A percentile compares a stretch with the other conserved stretches of the same genome.
Conservation (phyloP, 257 asterid species). For the Solanum piurae region DNA sequence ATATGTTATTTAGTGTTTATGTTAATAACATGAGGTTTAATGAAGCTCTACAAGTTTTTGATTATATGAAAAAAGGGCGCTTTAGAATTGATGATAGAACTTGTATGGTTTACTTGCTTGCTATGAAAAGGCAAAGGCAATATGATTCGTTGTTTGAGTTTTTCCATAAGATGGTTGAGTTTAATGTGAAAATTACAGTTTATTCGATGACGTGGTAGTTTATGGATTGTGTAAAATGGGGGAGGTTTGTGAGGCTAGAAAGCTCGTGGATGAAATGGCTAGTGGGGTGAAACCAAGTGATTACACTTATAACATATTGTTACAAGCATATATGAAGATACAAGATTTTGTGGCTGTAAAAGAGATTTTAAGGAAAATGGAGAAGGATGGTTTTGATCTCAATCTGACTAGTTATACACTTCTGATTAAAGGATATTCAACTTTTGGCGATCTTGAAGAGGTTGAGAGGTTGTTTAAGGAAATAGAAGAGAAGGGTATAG, state of each 20-base stretch:
- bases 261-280: conserved; percentile 38
- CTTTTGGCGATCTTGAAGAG: conserved; percentile 21
- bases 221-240: conserved; percentile 50
- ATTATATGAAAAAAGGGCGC: conserved; percentile 17
- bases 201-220: conserved; percentile 63
- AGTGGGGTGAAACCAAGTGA: conserved; percentile 38
- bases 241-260: conserved; percentile 42
- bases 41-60: conserved; percentile 27
- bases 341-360: conserved; percentile 30
- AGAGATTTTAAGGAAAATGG: conserved; percentile 39
- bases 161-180: conserved; percentile 53
- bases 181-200: conserved; percentile 46
- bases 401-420: conserved; percentile 56
- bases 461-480: conserved; percentile 54
- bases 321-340: conserved; percentile 46
- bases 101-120: conserved; percentile 65
- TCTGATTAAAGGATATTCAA: conserved; percentile 34
- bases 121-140: conserved; percentile 33
- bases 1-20: conserved; percentile 26
- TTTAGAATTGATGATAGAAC: conserved; percentile 58
- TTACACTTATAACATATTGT: conserved; percentile 46
- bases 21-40: conserved; percentile 13
- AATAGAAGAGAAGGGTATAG: conserved; percentile 42
- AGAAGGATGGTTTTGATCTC: conserved; percentile 40
- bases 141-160: conserved; percentile 33